Evolutionary conservation across 192 early-diverging fungal genomes (phyloP), one percentile per base, ranked within the genome.

Genomic region (Chytriomyces hyalinus): DNA sequence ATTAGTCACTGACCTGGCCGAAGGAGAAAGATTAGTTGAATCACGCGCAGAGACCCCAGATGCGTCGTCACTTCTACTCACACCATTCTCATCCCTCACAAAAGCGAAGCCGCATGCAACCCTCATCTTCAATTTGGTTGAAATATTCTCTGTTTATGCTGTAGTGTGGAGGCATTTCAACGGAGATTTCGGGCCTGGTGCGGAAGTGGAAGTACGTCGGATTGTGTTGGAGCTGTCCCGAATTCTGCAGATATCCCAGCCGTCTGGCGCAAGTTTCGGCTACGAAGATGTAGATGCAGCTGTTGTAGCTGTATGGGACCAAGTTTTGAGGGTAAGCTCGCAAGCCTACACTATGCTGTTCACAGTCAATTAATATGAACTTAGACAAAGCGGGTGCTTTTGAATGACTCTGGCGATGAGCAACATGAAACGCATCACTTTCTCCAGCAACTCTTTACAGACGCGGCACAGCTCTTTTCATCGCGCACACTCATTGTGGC

Each of bases 151-250:
- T 46, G 53, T 63, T 9, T 77, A 77, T 61, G 13, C 67, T 9
- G 43, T 77, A 26, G 67, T 63, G 28, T 69, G 67, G 65, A 50
- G 76, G 13, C 49, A 20, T 10, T 69, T 77, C 36, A 70, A 77
- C 67, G 76, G 76, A 7, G 64, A 65, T 15, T 65, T 22, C 17
- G 36, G 36, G 36, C 36, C 36, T 36, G 36, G 1, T 2, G 1
- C 36, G 36, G 64, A 22, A 3, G 24, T 65, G 64, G 36, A 28
- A 26, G 36, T 36, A 4, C 36, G 36, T 36, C 36, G 36, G 36
- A 36, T 36, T 36, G 36, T 36, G 36, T 26, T 22, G 64, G 64
- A 65, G 64, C 17, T 20, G 11, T 15, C 64, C 17, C 15, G 17
- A 11, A 65, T 26, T 22, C 64, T 65, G 1, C 11, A 13, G 64